A percentile compares a stretch with the other conserved stretches of the same genome.
Evolutionary conservation across 1,284 basidiomycete genomes (phyloP).

Genomic region (Puccinia triticina): DNA sequence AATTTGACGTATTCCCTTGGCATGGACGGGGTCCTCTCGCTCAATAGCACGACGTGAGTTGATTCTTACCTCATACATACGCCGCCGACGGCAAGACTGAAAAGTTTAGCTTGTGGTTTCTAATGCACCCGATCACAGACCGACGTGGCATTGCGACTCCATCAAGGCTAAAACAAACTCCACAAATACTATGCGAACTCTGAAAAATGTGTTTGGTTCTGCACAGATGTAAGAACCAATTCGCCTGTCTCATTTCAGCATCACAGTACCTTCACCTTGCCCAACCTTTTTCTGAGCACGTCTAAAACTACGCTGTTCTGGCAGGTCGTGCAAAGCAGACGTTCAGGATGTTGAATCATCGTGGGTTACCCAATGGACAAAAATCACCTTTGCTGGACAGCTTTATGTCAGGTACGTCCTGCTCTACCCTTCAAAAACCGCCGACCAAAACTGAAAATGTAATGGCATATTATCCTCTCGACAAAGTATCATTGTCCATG

Average conservation of each 20-base stretch:
- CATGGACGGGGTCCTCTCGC: slow-evolving; percentile 19
- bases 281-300: neutral
- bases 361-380: slow-evolving; percentile 42
- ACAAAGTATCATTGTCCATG: slow-evolving; percentile 29
- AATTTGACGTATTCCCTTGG: slow-evolving; percentile 35
- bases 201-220: slow-evolving; percentile 23
- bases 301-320: neutral
- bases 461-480: neutral
- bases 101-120: neutral
- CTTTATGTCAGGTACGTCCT: slow-evolving; percentile 31
- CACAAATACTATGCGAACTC: slow-evolving; percentile 34
- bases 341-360: slow-evolving; percentile 6
- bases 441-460: neutral
- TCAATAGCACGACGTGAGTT: slow-evolving; percentile 33
- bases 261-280: neutral
- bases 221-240: slow-evolving; percentile 24
- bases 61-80: neutral
- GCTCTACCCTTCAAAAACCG: neutral
- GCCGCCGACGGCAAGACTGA: neutral
- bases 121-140: neutral
- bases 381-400: slow-evolving; percentile 8
- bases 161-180: slow-evolving; percentile 10
- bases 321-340: slow-evolving; percentile 22
- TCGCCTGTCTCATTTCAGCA: neutral
- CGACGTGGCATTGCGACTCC: slow-evolving; percentile 24